Evolutionary conservation across 352 stramenopile genomes (phyloP).

Genomic region (Albugo laibachii): DNA sequence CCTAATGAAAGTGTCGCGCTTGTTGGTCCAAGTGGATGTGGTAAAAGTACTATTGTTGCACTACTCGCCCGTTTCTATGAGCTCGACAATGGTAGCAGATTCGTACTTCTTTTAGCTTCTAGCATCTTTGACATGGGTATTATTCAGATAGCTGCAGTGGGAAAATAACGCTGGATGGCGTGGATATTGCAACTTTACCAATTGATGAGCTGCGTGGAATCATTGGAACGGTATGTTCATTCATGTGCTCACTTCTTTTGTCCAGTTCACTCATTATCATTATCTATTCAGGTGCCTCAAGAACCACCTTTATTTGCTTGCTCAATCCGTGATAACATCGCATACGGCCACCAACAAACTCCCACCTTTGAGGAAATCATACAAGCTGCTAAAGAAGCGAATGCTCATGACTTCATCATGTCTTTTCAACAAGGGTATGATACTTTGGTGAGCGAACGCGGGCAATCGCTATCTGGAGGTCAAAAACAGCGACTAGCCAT

Average conservation of each 20-base stretch:
- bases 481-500: slow-evolving; percentile 73
- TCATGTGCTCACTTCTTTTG: not conserved
- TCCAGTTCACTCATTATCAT: not conserved
- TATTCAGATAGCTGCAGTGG: slow-evolving; percentile 16
- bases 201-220: slow-evolving; percentile 27
- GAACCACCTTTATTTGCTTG: slow-evolving; percentile 54
- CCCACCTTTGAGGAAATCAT: slow-evolving; percentile 33
- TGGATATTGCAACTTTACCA: slow-evolving; percentile 31
- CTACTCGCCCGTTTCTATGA: slow-evolving; percentile 85
- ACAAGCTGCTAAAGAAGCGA: slow-evolving; percentile 37
- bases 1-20: slow-evolving; percentile 8
- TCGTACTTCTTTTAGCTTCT: not conserved
- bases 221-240: slow-evolving; percentile 29
- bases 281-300: slow-evolving; percentile 23
- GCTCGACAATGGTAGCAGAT: slow-evolving; percentile 40
- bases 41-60: slow-evolving; percentile 71
- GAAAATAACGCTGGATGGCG: slow-evolving; percentile 31
- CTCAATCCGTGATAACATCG: slow-evolving; percentile 60
- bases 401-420: slow-evolving; percentile 62
- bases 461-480: slow-evolving; percentile 44
- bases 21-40: slow-evolving; percentile 15
- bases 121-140: not conserved
- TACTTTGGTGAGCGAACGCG: slow-evolving; percentile 52
- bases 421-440: slow-evolving; percentile 59
- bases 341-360: slow-evolving; percentile 32